Percentiles rank a stretch among this genome's conserved stretches.
These are phyloP conservation scores for Hirsutella minnesotensis DNA, from an alignment of 2,329 filamentous ascomycete species.

Conservation along the genomic window DNA sequence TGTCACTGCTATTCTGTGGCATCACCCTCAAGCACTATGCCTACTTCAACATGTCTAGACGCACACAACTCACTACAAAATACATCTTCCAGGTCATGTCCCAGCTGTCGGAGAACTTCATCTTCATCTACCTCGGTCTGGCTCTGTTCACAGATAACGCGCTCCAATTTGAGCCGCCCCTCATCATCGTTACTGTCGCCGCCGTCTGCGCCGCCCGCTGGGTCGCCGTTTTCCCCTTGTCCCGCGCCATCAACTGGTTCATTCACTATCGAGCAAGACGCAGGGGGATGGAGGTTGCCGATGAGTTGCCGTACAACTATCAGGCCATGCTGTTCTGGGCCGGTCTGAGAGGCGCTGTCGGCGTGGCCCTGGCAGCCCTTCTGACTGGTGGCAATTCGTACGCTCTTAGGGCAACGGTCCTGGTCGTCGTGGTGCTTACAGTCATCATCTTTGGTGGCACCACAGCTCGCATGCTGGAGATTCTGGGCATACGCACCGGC, in stretches of 20 bases:
- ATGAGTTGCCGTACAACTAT: conserved; percentile 88
- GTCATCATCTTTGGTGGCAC: conserved; percentile 99
- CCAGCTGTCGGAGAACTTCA: conserved; percentile 96
- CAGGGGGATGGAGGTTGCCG: conserved; percentile 59
- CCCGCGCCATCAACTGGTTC: conserved; percentile 81
- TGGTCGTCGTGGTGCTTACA: conserved; percentile 92
- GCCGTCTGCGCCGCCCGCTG: conserved; percentile 89
- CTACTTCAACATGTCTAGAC: conserved; percentile 98
- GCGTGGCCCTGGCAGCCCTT: conserved; percentile 84
- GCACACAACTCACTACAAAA: conserved; percentile 94
- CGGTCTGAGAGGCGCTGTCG: conserved; percentile 86
- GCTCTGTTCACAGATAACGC: conserved; percentile 87
- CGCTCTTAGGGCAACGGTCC: conserved; percentile 82
- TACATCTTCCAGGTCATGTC: conserved; percentile 93
- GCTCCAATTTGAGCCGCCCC: conserved; percentile 82
- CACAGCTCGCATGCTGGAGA: conserved; percentile 94
- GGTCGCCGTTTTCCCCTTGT: conserved; percentile 89
- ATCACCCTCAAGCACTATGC: conserved; percentile 98
- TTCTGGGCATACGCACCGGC: conserved; percentile 88
- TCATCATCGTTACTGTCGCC: conserved; percentile 84
- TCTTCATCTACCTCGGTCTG: conserved; percentile 95
- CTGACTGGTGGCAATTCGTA: conserved; percentile 71
- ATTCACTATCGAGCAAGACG: conserved; percentile 75
- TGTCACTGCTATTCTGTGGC: conserved; percentile 91
- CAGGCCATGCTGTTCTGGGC: conserved; percentile 99